Conservation (phyloP, 768 basidiomycete species). For the Lentinus brumalis region DNA sequence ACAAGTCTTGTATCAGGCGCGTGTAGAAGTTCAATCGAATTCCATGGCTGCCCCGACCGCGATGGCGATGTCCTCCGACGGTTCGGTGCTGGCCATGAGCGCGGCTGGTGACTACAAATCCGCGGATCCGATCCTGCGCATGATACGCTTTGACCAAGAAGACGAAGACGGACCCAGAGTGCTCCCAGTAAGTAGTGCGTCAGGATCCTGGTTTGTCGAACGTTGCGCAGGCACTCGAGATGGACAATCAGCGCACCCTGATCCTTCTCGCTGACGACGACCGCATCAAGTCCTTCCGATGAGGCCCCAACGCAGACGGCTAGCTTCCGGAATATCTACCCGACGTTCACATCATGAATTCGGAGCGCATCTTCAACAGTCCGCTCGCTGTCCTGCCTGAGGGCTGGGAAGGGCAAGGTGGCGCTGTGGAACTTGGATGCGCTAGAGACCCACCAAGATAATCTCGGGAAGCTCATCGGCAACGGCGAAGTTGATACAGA, state of each 20-base stretch:
- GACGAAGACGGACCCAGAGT: slow-evolving; percentile 3
- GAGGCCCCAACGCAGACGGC: slow-evolving; percentile 9
- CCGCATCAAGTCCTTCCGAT: slow-evolving; percentile 41
- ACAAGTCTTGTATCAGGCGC: slow-evolving; percentile 36
- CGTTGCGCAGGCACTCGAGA: slow-evolving; percentile 13
- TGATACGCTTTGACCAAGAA: slow-evolving; percentile 22
- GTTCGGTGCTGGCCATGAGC: slow-evolving; percentile 26
- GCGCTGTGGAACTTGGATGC: too few relatives aligned
- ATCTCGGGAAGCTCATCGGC: too few relatives aligned
- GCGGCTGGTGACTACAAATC: slow-evolving; percentile 25
- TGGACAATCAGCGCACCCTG: slow-evolving; percentile 23
- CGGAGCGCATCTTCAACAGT: too few relatives aligned
- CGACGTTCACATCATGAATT: too few relatives aligned
- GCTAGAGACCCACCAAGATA: too few relatives aligned
- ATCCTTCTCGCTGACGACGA: slow-evolving; percentile 37
- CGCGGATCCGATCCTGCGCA: slow-evolving; percentile 29
- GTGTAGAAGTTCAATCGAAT: slow-evolving; percentile 32
- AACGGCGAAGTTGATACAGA: too few relatives aligned
- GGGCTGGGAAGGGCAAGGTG: too few relatives aligned
- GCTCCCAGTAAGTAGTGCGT: too few relatives aligned
- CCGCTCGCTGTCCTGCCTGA: too few relatives aligned
- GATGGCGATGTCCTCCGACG: slow-evolving; percentile 22
- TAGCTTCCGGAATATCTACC: too few relatives aligned
- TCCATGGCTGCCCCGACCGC: slow-evolving; percentile 12
- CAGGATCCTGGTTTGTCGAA: slow-evolving; percentile 23